Conservation (phyloP, 2,329 filamentous ascomycete species). For the Penicillium sp. region DNA sequence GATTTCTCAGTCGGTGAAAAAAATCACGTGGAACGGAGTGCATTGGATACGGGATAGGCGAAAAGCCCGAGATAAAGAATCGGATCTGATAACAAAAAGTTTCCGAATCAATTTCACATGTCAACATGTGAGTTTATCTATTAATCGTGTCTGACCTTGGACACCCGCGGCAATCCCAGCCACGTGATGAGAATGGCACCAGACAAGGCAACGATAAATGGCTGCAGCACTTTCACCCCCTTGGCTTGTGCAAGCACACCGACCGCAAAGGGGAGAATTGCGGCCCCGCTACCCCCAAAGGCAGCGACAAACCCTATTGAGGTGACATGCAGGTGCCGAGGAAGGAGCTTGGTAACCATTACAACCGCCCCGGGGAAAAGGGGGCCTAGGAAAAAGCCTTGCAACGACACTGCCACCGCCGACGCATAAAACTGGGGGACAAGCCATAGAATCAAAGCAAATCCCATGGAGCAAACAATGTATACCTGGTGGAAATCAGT, state of each 20-base stretch:
- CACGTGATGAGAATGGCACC: constrained; percentile 53
- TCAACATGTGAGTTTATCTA: constrained; percentile 11
- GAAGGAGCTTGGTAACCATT: constrained; percentile 70
- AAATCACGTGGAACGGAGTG: neutral
- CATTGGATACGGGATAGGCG: neutral
- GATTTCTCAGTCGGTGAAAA: neutral
- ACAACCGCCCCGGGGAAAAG: constrained; percentile 75
- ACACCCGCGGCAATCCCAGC: constrained; percentile 37
- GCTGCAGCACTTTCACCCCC: constrained; percentile 60
- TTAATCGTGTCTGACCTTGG: constrained; percentile 16
- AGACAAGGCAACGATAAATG: constrained; percentile 56
- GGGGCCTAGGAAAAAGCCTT: constrained; percentile 78
- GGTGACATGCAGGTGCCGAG: constrained; percentile 70
- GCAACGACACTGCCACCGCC: constrained; percentile 66
- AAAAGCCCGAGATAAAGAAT: constrained; percentile 3
- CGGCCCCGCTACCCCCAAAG: constrained; percentile 69
- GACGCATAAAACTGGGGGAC: constrained; percentile 74
- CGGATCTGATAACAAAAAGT: constrained; percentile 25
- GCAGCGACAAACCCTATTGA: constrained; percentile 78
- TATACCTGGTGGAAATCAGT: constrained; percentile 48
- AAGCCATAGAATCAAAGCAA: constrained; percentile 77
- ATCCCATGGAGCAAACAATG: constrained; percentile 59
- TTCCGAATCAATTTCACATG: constrained; percentile 18
- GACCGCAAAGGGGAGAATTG: constrained; percentile 45
- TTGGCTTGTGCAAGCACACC: constrained; percentile 53